Evolutionary conservation across 2,329 filamentous ascomycete genomes (phyloP), one percentile per base, ranked within the genome.

Genomic region (Podosphaera aphanis): DNA sequence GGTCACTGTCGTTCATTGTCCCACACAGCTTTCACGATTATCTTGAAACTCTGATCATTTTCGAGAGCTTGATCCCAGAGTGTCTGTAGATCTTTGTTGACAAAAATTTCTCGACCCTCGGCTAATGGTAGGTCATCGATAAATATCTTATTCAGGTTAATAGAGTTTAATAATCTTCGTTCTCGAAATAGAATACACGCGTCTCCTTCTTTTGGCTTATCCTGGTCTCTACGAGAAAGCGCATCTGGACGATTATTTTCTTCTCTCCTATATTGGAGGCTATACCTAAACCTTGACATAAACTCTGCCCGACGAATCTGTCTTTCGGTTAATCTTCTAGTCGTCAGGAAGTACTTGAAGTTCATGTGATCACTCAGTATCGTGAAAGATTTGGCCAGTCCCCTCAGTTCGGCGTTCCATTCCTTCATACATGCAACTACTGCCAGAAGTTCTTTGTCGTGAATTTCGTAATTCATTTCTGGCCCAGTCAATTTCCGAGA

Each of bases 391-490:
- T 20, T 11, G 2, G 37, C 37, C 10, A 39, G 37, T 19, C 8
- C 37, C 8, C 16, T 19, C 2, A 39, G 16, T 23, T 39, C 37
- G 2, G 37, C 37, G 16, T 39, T 15, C 37, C 37, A 39, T 20
- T 39, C 37, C 8, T 39, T 39, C 37, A 39, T 39, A 19, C 37
- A 20, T 2, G 37, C 37, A 15, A 39, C 16, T 19, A 39, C 16
- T 19, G 37, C 8, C 20, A 39, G 37, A 3, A 43, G 3, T 43
- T 43, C 40, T 31, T 29, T 43, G 10, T 43, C 40, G 18, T 43
- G 11, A n/a, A 43, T 43, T 23, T 43, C 20, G n/a, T 43, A 43
- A 11, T 43, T 43, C 40, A 29, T 27, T 19, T 43, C 40, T 27
- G 27, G 15, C 20, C 21, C 40, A 25, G 19, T 27, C 16, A 43